These are phyloP conservation scores for Leucocoprinus birnbaumii DNA, from an alignment of 768 basidiomycete species.

Conservation along the genomic window DNA sequence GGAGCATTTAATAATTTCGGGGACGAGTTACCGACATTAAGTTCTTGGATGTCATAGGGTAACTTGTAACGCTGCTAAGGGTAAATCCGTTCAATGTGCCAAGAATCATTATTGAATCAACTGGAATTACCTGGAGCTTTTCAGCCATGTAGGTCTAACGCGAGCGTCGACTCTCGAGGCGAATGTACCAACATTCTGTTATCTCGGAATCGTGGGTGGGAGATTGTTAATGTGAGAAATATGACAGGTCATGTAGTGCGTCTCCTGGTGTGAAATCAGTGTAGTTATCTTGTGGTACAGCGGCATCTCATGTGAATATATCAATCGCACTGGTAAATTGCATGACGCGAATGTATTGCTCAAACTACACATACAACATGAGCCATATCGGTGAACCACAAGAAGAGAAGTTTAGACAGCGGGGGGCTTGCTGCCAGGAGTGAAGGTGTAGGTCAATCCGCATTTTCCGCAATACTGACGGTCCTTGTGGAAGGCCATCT, in stretches of 20 bases:
- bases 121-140: neutral
- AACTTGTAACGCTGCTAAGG: slow-evolving; percentile 1
- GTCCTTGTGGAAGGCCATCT: slow-evolving; percentile 99
- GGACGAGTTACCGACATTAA: slow-evolving; percentile 6
- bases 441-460: slow-evolving; percentile 83
- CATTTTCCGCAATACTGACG: slow-evolving; percentile 98
- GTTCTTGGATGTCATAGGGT: slow-evolving; percentile 2
- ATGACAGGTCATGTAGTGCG: too few relatives aligned
- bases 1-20: neutral
- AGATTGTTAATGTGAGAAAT: neutral
- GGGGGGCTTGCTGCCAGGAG: slow-evolving; percentile 77
- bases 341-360: neutral
- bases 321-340: neutral
- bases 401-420: slow-evolving; percentile 42
- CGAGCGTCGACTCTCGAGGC: neutral
- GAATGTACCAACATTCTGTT: neutral
- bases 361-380: slow-evolving; percentile 3
- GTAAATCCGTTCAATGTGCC: neutral
- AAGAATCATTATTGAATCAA: neutral
- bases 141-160: neutral
- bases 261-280: too few relatives aligned
- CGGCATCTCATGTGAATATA: neutral
- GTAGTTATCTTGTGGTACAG: too few relatives aligned
- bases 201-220: neutral
- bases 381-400: neutral